Evolutionary conservation across 768 basidiomycete species (phyloP), one percentile per base, ranked within the genome.

Genomic region (Floccularia luteovirens): DNA sequence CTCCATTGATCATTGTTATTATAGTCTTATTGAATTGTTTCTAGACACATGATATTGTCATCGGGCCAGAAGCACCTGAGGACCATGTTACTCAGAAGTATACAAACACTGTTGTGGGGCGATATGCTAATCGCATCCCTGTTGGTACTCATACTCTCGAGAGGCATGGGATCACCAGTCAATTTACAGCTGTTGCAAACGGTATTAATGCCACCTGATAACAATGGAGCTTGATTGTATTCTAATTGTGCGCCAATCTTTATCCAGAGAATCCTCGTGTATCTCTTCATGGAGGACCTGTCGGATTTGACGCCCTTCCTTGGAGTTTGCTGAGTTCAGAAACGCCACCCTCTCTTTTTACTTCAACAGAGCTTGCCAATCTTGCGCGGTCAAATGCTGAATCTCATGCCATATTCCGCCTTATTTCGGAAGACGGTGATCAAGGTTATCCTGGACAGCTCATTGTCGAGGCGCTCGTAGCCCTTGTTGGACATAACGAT

Each of bases 21-120:
- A 16, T 21, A 5, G n/a, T 38, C 31, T 45, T 27, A 41, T 39
- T 6, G 24, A 13, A 12, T 4, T 14, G n/a, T n/a, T n/a, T 36
- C 17, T 48, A 84, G 82, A 82, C 79, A 4, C 81, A 87, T 59
- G 85, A 87, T 56, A 71, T 88, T 43, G 74, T 88, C 31, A 69
- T 85, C 48, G 85, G 83, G 13, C 84, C 85, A 27, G 78, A 84
- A 60, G 58, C 64, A 31, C 75, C 82, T 36, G 51, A 67, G 45
- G 75, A 67, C 44, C 82, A 86, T 55, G 54, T 64, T 23, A 58
- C 55, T 8, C 72, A 80, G 54, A 81, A 77, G 58, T 87, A 87
- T 59, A 77, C 72, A 33, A 86, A 87, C 59, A 75, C 78, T 7
- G 67, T 85, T 52, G 68, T 87, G 37, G 85, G 85, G 21, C 66